Conservation (phyloP, 371 early-diverging fungal species). For the Phascolomyces articulosus region DNA sequence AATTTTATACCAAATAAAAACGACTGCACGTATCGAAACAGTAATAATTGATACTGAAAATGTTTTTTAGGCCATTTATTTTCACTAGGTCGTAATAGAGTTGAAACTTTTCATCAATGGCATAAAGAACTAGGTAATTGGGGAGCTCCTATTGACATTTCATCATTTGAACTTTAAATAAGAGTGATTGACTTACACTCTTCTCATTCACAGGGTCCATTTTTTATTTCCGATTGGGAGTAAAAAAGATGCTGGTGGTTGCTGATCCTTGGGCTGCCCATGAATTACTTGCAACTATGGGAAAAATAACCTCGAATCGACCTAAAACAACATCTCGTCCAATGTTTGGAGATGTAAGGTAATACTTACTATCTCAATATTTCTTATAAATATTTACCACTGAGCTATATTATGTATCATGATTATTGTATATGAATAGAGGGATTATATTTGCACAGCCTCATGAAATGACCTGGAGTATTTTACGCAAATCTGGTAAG, state of each 20-base stretch:
- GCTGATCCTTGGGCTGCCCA: constrained; percentile 21
- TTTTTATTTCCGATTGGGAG: background rate
- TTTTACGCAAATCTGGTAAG: background rate
- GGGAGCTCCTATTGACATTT: background rate
- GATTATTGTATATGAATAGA: background rate
- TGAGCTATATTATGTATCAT: background rate
- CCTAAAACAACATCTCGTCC: background rate
- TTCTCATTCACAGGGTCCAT: background rate
- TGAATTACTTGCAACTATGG: constrained; percentile 18
- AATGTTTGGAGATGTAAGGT: too few relatives aligned
- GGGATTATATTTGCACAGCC: background rate
- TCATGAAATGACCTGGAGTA: background rate
- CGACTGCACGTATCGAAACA: too few relatives aligned
- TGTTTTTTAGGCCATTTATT: too few relatives aligned
- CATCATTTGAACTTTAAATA: background rate
- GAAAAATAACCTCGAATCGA: constrained; percentile 11
- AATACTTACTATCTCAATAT: too few relatives aligned
- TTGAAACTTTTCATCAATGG: background rate
- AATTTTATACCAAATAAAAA: too few relatives aligned
- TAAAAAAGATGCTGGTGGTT: background rate
- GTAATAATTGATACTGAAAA: too few relatives aligned
- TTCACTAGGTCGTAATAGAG: too few relatives aligned
- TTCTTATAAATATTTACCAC: too few relatives aligned
- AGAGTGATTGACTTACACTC: background rate
- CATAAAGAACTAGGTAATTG: background rate